Conservation (phyloP, 1,139 yeast genomes). For the Yamadazyma dendronema region DNA sequence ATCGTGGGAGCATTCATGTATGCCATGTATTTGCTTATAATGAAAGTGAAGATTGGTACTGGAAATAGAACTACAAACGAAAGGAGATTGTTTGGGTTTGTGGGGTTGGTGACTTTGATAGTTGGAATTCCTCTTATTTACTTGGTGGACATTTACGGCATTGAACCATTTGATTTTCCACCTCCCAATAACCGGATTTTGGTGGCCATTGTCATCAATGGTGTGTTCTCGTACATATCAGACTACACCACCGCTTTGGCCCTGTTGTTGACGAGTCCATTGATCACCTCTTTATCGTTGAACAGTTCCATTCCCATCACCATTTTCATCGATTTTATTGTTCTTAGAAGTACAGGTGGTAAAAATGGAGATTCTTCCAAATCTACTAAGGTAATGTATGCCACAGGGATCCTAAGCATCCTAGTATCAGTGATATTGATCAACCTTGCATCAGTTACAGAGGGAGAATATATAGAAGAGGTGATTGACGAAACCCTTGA, state of each 20-base stretch:
- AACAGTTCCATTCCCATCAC: constrained; percentile 55
- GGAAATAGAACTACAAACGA: constrained; percentile 46
- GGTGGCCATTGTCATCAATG: constrained; percentile 38
- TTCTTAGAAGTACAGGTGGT: constrained; percentile 21
- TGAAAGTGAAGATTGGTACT: constrained; percentile 46
- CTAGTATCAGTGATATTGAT: constrained; percentile 47
- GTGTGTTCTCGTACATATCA: constrained; percentile 46
- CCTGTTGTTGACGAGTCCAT: constrained; percentile 52
- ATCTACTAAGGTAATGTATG: constrained; percentile 32
- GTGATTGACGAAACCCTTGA: constrained; percentile 50
- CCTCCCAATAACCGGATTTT: constrained; percentile 34
- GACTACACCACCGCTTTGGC: constrained; percentile 52
- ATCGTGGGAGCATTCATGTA: constrained; percentile 47
- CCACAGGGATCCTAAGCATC: constrained; percentile 47
- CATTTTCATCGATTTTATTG: constrained; percentile 44
- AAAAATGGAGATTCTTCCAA: constrained; percentile 15
- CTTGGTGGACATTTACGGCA: constrained; percentile 28
- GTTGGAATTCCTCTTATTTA: constrained; percentile 39
- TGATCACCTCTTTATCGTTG: constrained; percentile 50
- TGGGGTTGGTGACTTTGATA: constrained; percentile 42
- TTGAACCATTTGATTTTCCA: constrained; percentile 45
- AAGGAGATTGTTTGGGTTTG: constrained; percentile 44
- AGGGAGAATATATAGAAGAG: constrained; percentile 45
- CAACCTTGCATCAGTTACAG: constrained; percentile 42
- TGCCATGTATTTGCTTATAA: constrained; percentile 42